Evolutionary conservation across 225 moss, liverwort and hornwort genomes (phyloP), one percentile per base, ranked within the genome.

Genomic region (Ulota crispa): DNA sequence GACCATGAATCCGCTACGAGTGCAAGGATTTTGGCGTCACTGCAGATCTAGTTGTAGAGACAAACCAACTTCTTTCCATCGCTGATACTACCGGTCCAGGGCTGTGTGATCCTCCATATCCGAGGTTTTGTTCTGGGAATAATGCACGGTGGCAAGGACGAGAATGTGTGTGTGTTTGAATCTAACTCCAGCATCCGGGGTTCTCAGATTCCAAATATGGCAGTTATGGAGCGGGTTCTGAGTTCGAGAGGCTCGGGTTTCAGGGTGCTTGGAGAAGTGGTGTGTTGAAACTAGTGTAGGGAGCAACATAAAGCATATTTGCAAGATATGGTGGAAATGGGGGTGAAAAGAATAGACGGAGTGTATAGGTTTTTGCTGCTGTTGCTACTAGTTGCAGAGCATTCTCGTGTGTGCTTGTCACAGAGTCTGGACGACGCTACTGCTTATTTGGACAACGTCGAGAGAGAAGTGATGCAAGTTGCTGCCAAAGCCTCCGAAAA

Each of bases 401-500:
- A 41, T 75, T 53, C 76, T 24, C 30, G 52, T 27, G 34, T 27
- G 27, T 80, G 87, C 75, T 64, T 14, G 55, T 79, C 81, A 27
- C 89, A 90, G 63, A 90, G 83, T 39, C 31, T 50, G 6, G 75
- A 85, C 61, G 78, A 90, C 6, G 85, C 87, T 12, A 63, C 55
- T 23, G 28, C 71, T 7, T 83, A 83, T 70, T 73, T 90, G 81
- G 63, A 87, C 81, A 81, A 79, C 56, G 80, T 90, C 1, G 87
- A 90, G 59, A 76, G 18, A 7, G 85, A 90, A 68, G 85, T 90
- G 76, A 87, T 81, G 64, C 67, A 62, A 23, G 45, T 87, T 55
- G 85, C 87, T 72, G 87, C 87, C 6, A 16, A 81, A 63, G 83
- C 87, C 4, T 61, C 68, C 19, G 70, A 78, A 31, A 87, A 85